These are phyloP conservation scores for Prunus campanulata DNA, from an alignment of 306 rosid species.

Conservation along the genomic window DNA sequence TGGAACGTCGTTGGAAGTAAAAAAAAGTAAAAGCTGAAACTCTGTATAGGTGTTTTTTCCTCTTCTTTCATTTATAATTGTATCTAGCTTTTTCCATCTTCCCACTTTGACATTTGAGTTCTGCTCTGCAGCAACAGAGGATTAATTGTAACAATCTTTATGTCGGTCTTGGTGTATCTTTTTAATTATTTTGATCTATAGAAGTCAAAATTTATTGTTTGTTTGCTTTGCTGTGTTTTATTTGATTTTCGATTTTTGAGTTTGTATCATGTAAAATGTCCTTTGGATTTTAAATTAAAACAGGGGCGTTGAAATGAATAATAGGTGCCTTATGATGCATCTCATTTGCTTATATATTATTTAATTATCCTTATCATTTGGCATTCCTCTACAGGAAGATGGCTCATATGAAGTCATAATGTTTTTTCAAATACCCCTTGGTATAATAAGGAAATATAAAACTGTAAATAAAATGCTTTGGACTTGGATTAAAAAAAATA, in stretches of 20 bases:
- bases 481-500: no score
- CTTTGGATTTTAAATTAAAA: background rate
- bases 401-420: no score
- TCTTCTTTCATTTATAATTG: constrained; percentile 27
- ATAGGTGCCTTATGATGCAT: no score
- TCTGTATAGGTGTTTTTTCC: constrained; percentile 44
- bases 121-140: constrained; percentile 23
- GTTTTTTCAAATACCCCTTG: no score
- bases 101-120: constrained; percentile 30
- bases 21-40: constrained; percentile 55
- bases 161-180: constrained; percentile 27
- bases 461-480: no score
- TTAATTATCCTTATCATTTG: no score
- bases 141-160: constrained; percentile 18
- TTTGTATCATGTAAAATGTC: background rate
- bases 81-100: constrained; percentile 23
- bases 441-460: no score
- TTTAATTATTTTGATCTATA: constrained; percentile 9
- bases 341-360: no score
- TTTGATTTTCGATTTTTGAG: background rate
- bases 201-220: constrained; percentile 4
- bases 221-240: background rate
- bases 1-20: constrained; percentile 77
- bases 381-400: no score
- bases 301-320: no score